Evolutionary conservation across 2,329 filamentous ascomycete genomes (phyloP), one percentile per base, ranked within the genome.

Genomic region (Sporothrix brunneoviolacea): DNA sequence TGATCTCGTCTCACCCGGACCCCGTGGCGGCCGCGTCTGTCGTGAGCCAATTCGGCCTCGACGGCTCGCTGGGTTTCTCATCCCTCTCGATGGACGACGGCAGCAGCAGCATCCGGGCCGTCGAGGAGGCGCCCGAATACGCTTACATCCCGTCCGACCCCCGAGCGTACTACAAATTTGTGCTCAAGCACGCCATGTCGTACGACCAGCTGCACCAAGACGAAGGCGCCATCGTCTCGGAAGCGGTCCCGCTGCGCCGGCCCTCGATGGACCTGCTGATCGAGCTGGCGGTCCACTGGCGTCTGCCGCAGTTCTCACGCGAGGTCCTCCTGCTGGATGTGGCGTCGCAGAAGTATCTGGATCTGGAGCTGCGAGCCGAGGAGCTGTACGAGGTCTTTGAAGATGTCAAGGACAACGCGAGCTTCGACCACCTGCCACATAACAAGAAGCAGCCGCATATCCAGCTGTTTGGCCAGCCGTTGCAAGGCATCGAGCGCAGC

Each of bases 81-180:
- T 76, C 79, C 13, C 71, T 93, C 55, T 83, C 81, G 24, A 67
- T 89, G 27, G 76, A 76, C 24, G 74, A 80, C 43, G 37, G 48
- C 8, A 13, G 24, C n/a, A 64, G 70, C 56, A 73, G 72, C 54
- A 76, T 77, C 53, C 70, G 75, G 49, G 64, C 71, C 28, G 74
- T 82, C 13, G 81, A 84, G 56, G 81, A 83, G 56, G 78, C 84
- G 58, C 71, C 82, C 42, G 77, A 83, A 44, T 97, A 91, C 65
- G 93, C 86, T 1, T 98, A 91, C 64, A 94, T 95, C 53, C 93
- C 93, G 28, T 74, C 85, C 30, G 88, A 96, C 57, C 80, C 91
- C 27, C 80, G 91, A 59, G 77, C 82, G 8, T 91, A 86, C 63
- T 95, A 95, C 69, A 86, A 88, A 62, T 83, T 84, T 50, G 84